phyloP scores from a whole-genome alignment of 139 green algal species.

The Closterium sp. region DNA sequence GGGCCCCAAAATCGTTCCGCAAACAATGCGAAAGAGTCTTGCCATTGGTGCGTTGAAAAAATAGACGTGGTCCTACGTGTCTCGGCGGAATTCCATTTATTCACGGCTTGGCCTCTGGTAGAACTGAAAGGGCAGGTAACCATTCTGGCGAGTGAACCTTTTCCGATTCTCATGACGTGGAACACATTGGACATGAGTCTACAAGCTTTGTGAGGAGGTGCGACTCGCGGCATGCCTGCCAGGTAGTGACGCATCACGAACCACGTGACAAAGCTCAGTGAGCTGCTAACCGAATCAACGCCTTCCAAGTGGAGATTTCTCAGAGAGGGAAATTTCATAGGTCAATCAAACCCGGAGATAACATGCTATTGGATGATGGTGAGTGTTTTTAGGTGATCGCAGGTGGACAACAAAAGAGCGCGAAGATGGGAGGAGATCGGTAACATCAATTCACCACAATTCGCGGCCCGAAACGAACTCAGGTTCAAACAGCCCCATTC shows the following conservation, averaged over 20 bases:
- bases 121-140: not conserved
- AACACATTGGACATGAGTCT: not conserved
- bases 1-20: not conserved
- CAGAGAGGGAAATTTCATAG: not conserved
- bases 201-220: not conserved
- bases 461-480: not conserved
- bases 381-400: not conserved
- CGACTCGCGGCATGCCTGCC: not conserved
- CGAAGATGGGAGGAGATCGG: not conserved
- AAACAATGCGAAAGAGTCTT: not conserved
- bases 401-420: not conserved
- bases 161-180: not conserved
- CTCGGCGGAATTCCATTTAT: not conserved
- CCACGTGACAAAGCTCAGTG: not conserved
- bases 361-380: not conserved
- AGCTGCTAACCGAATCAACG: not conserved
- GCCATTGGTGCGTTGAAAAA: not conserved
- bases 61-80: not conserved
- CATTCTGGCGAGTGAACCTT: not conserved
- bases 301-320: not conserved
- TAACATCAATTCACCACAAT: not conserved
- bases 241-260: not conserved
- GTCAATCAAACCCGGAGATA: not conserved
- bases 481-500: not conserved
- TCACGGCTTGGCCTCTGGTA: not conserved